Evolutionary conservation across 2,329 filamentous ascomycete species (phyloP), one percentile per base, ranked within the genome.

Genomic region (Cordyceps sp.): DNA sequence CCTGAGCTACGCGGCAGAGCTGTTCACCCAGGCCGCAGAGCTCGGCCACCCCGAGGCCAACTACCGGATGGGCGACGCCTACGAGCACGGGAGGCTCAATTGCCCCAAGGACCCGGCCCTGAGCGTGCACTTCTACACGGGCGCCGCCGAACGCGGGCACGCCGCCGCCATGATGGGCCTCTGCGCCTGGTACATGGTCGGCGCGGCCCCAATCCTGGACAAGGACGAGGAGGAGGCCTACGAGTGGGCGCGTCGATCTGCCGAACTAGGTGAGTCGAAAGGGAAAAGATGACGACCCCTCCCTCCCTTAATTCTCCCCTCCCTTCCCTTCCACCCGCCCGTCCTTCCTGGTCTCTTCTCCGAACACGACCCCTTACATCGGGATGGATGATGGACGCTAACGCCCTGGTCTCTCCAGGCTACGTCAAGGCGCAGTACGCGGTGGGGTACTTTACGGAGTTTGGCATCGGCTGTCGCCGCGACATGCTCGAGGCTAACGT

Each of bases 171-270:
- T 96, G 85, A 93, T 98, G 86, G 88, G 88, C 5, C 64, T 98
- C 8, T 98, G 90, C 55, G 90, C 90, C 10, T 98, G 90, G 90
- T 98, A 96, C 54, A 80, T 96, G 67, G 80, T 96, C 26, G 90
- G 90, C 10, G 90, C 90, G 2, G 80, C 86, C 42, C 85, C 86
- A 0, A 74, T 96, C 12, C 59, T 98, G 16, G 86, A 93, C 37
- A 93, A 90, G 56, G 88, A 98, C 45, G 88, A 96, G 53, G 78
- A 79, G 43, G 90, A 98, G 54, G 90, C 90, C 9, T 96, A 92
- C 47, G 86, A 93, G 52, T 98, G 90, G 90, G 86, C 90, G 13
- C 75, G 74, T 46, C 76, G 78, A 47, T 83, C 90, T 33, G 88
- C 88, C 21, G 78, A 90, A 39, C 64, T 78, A 41, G 86, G 88